phyloP scores from a whole-genome alignment of 345 rosid species.

The Hibiscus trionum region DNA sequence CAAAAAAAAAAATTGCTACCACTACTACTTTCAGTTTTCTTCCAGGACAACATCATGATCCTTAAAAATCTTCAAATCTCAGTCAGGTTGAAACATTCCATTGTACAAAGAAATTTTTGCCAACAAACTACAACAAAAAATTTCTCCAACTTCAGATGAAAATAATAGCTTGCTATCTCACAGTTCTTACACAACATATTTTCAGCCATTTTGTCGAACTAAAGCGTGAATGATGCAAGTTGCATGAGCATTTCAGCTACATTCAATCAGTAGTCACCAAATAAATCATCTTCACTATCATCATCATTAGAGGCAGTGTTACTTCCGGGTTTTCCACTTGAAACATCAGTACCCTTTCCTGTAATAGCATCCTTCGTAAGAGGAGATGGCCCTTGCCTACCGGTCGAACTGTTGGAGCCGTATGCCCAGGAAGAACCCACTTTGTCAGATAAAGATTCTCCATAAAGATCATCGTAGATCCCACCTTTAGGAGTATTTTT shows the following conservation, averaged over 20 bases:
- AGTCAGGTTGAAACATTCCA: background rate
- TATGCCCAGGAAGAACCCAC: conserved; percentile 88
- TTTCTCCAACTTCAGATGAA: background rate
- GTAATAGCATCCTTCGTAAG: conserved; percentile 24
- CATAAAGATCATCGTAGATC: conserved; percentile 52
- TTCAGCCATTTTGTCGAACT: too few species aligned
- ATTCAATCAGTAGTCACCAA: conserved; percentile 15
- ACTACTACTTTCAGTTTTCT: background rate
- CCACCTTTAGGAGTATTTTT: conserved; percentile 50
- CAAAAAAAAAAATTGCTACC: background rate
- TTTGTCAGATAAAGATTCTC: conserved; percentile 21
- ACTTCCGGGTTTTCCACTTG: conserved; percentile 20
- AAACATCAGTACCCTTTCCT: conserved; percentile 17
- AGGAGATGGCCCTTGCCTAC: conserved; percentile 11
- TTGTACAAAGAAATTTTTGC: background rate
- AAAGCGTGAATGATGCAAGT: background rate
- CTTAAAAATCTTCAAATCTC: background rate
- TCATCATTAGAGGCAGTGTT: conserved; percentile 4
- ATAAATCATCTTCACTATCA: conserved; percentile 72
- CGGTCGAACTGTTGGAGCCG: conserved; percentile 20
- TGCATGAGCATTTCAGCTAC: background rate
- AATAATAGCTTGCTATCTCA: background rate
- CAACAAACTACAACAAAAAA: background rate
- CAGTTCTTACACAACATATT: background rate
- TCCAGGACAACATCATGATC: background rate